Evolutionary conservation across 345 rosid genomes (phyloP), one percentile per base, ranked within the genome.

Genomic region (Angophora floribunda): DNA sequence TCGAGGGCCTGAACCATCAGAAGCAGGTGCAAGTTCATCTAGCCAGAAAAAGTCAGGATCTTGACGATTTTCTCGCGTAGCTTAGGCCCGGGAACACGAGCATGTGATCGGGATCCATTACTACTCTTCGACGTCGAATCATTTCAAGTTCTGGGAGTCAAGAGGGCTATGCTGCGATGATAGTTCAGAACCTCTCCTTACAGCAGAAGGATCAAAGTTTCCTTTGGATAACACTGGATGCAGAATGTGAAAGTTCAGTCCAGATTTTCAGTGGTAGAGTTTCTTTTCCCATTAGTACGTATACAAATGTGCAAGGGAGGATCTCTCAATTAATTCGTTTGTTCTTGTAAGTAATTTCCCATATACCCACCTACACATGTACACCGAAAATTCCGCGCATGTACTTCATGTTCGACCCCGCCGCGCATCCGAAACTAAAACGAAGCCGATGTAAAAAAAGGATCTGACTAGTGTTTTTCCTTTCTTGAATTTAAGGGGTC

Each of bases 1-100:
- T 32, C 86, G 89, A 85, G 92, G 94, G 55, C 61, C 88, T 26
- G 89, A 85, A 45, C 36, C 51, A 11, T 84, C 87, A 30, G 47
- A 57, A 10, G 75, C 65, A 16, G 88, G 65, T 36, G 63, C 90
- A 51, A 63, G 59, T 52, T 86, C 88, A 13, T 51, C 82, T 17
- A 50, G 44, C 57, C 65, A 47, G 45, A 59, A 82, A 51, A 86
- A 49, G 49, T 57, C 85, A 12, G 41, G 85, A 88, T 75, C 49
- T 75, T 45, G 14, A 75, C 84, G 12, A 75, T 75, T 75, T 75
- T 41, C 84, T 75, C 49, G 84, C 49, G 10, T 9, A 75, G 49
- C 84, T 75, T 75, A 75, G 82, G 84, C 84, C 84, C 12, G 3
- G 41, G 28, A 41, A 75, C 84, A 75, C 13, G 26, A 36, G 45